Percentiles rank a stretch among this genome's conserved stretches.
Evolutionary conservation across 345 rosid species (phyloP).

Genomic region (Gossypium longicalyx): DNA sequence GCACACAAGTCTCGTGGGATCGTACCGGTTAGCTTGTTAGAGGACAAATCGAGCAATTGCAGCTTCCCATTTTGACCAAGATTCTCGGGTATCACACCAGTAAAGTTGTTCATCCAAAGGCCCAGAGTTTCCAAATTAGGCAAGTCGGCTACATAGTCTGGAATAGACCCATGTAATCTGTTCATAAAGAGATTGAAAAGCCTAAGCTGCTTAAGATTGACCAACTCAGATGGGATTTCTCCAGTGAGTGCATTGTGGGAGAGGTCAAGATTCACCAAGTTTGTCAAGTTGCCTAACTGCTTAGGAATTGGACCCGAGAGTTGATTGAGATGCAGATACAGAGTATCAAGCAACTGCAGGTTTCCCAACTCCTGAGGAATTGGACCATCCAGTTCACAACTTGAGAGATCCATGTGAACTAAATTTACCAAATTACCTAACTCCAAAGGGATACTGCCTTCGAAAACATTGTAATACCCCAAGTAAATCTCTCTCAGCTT

Average conservation of each 20-base stretch:
- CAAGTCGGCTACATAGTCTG: conserved; percentile 44
- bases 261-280: conserved; percentile 50
- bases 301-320: conserved; percentile 46
- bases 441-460: conserved; percentile 54
- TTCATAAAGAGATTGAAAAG: conserved; percentile 58
- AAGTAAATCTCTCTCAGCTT: conserved; percentile 44
- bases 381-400: conserved; percentile 45
- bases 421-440: conserved; percentile 48
- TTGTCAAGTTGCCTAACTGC: conserved; percentile 53
- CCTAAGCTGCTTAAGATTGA: conserved; percentile 37
- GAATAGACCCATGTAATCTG: conserved; percentile 58
- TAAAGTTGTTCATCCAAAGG: conserved; percentile 67
- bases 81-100: conserved; percentile 51
- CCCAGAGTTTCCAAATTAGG: conserved; percentile 43
- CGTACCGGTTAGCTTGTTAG: conserved; percentile 65
- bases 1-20: conserved; percentile 48
- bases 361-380: conserved; percentile 56
- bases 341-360: conserved; percentile 42
- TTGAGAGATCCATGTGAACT: conserved; percentile 52
- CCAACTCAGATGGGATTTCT: conserved; percentile 47
- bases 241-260: conserved; percentile 57
- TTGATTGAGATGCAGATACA: conserved; percentile 49
- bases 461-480: conserved; percentile 57
- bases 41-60: conserved; percentile 51
- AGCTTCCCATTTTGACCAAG: conserved; percentile 59